Percentiles rank a stretch among this genome's conserved stretches.
These are phyloP conservation scores for Yamadazyma paraphyllophila DNA, from an alignment of 805 yeast species.

Conservation along the genomic window DNA sequence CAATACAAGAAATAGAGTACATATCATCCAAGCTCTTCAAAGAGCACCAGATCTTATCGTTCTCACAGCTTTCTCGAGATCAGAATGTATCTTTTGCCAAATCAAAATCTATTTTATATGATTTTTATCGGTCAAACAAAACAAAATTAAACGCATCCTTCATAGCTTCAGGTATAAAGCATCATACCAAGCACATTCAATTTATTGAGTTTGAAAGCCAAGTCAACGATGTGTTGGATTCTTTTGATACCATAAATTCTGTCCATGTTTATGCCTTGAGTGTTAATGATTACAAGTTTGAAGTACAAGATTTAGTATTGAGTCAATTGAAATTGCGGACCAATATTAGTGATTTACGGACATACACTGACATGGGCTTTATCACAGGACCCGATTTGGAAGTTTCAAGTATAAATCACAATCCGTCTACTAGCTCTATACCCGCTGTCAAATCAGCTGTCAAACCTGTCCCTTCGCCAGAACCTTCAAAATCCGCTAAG, in stretches of 20 bases:
- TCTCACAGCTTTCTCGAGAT: slow-evolving; percentile 40
- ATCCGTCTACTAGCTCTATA: too few relatives aligned
- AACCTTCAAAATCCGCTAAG: background rate
- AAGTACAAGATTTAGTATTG: slow-evolving; percentile 18
- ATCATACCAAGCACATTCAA: slow-evolving; percentile 18
- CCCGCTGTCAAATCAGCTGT: too few relatives aligned
- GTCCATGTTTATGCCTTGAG: slow-evolving; percentile 41
- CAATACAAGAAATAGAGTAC: slow-evolving; percentile 27
- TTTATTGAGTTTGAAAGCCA: slow-evolving; percentile 20
- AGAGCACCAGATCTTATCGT: slow-evolving; percentile 33
- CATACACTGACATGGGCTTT: slow-evolving; percentile 28
- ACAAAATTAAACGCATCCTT: slow-evolving; percentile 39
- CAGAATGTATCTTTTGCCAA: slow-evolving; percentile 34
- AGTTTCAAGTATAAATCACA: background rate
- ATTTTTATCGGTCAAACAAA: slow-evolving; percentile 36
- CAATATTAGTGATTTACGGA: slow-evolving; percentile 15
- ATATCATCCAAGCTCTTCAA: slow-evolving; percentile 26
- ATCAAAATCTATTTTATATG: slow-evolving; percentile 39
- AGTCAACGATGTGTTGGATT: slow-evolving; percentile 15
- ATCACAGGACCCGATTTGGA: slow-evolving; percentile 28
- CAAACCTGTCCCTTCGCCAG: background rate
- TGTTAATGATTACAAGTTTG: slow-evolving; percentile 8
- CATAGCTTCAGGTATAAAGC: slow-evolving; percentile 37
- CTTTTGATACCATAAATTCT: slow-evolving; percentile 28
- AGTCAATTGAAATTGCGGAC: slow-evolving; percentile 14